Conservation (phyloP, 306 rosid genomes). For the Acacia acuminata region DNA sequence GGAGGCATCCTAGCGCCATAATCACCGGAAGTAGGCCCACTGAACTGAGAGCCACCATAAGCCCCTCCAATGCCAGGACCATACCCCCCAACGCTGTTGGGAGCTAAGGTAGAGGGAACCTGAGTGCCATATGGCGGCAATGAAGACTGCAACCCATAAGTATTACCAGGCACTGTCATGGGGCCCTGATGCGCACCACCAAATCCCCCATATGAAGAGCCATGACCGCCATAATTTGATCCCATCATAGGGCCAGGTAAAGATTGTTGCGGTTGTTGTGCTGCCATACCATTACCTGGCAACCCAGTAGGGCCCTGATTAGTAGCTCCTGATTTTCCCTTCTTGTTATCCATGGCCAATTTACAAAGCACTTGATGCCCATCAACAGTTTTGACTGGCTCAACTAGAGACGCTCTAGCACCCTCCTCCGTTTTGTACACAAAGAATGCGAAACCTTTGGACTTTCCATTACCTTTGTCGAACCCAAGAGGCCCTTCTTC, state of each 20-base stretch:
- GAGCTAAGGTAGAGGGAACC: constrained; percentile 45
- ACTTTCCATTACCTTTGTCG: constrained; percentile 65
- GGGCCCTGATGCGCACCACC: constrained; percentile 51
- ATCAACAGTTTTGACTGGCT: constrained; percentile 61
- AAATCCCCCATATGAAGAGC: constrained; percentile 28
- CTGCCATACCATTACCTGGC: not conserved
- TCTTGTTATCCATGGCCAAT: constrained; percentile 47
- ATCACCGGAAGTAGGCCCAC: constrained; percentile 52
- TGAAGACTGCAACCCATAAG: constrained; percentile 47
- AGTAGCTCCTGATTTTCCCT: constrained; percentile 47
- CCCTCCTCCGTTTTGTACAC: constrained; percentile 65
- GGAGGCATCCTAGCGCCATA: constrained; percentile 60
- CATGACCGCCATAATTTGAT: constrained; percentile 53
- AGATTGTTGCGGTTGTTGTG: constrained; percentile 39
- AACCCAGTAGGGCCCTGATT: not conserved
- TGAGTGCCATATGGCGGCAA: constrained; percentile 46
- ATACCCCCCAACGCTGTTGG: constrained; percentile 52
- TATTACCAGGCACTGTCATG: constrained; percentile 41
- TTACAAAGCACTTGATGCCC: constrained; percentile 61
- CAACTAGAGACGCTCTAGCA: constrained; percentile 61
- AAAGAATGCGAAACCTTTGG: constrained; percentile 63
- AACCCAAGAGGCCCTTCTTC: constrained; percentile 84
- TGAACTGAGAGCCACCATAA: constrained; percentile 49
- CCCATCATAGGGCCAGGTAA: constrained; percentile 47
- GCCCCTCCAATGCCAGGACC: constrained; percentile 46